These are phyloP conservation scores for Scheffersomyces stipitis DNA, from an alignment of 805 yeast genomes.

Conservation along the genomic window DNA sequence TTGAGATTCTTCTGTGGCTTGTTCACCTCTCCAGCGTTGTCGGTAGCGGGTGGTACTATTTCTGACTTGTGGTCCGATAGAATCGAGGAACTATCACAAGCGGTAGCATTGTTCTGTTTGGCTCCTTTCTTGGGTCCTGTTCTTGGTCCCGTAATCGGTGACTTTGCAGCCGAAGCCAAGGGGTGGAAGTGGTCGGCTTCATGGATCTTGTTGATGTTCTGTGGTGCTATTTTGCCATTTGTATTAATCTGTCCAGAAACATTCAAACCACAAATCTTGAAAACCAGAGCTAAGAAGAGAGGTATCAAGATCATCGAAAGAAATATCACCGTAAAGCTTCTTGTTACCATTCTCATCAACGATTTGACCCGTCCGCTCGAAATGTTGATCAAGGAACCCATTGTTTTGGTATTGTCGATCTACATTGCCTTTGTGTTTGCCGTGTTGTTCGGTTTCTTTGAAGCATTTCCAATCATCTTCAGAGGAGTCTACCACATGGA, in stretches of 20 bases:
- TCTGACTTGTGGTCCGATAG: conserved; percentile 64
- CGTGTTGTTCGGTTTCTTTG: conserved; percentile 76
- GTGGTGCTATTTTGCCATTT: conserved; percentile 55
- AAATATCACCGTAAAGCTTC: conserved; percentile 27
- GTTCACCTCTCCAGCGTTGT: conserved; percentile 77
- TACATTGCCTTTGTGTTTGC: conserved; percentile 77
- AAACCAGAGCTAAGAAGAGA: conserved; percentile 58
- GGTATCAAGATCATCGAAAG: conserved; percentile 39
- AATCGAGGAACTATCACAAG: conserved; percentile 61
- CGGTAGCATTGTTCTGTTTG: conserved; percentile 76
- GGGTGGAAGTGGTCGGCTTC: conserved; percentile 68
- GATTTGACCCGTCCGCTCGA: conserved; percentile 63
- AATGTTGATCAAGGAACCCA: conserved; percentile 74
- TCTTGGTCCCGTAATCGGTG: conserved; percentile 72
- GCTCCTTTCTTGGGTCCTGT: conserved; percentile 84
- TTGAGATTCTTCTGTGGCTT: conserved; percentile 74
- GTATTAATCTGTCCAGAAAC: conserved; percentile 67
- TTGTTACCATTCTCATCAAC: conserved; percentile 47
- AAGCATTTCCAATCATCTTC: conserved; percentile 75
- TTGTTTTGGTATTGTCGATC: conserved; percentile 65
- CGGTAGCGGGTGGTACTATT: conserved; percentile 83
- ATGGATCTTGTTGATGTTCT: conserved; percentile 72
- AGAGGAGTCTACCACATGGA: conserved; percentile 61
- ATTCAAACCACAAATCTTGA: conserved; percentile 65
- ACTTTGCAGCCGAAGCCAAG: conserved; percentile 62